phyloP scores from a whole-genome alignment of 192 early-diverging fungal genomes.

The Podila clonocystis region DNA sequence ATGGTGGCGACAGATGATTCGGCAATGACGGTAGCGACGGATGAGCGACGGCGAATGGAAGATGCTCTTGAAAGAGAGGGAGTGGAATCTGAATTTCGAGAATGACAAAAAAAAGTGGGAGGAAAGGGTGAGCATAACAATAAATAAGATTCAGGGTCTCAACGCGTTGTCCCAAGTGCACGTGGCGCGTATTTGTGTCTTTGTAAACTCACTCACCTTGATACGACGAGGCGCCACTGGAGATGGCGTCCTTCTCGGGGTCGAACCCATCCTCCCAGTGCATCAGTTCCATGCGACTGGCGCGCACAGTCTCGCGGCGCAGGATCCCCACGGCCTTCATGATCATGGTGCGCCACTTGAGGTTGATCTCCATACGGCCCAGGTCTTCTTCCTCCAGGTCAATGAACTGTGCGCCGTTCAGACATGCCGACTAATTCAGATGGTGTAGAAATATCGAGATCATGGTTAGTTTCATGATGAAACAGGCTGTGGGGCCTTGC shows the following conservation, averaged over 20 bases:
- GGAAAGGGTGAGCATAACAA: neutral
- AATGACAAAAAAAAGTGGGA: conserved; percentile 5
- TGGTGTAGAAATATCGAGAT: neutral
- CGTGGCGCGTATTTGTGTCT: too few relatives aligned
- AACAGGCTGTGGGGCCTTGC: too few relatives aligned
- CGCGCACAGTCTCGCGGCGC: conserved; percentile 43
- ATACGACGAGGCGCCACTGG: neutral
- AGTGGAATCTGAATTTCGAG: neutral
- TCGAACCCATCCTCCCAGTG: conserved; percentile 47
- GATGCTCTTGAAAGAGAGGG: neutral
- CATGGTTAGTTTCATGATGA: neutral
- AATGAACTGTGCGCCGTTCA: conserved; percentile 48
- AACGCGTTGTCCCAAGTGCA: too few relatives aligned
- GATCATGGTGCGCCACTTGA: conserved; percentile 54
- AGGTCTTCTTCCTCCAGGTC: conserved; percentile 47
- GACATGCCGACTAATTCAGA: conserved; percentile 23
- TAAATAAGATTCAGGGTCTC: neutral
- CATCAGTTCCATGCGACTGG: conserved; percentile 25
- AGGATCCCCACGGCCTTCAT: conserved; percentile 52
- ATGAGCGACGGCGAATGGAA: conserved; percentile 32
- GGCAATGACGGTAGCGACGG: neutral
- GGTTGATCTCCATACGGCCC: conserved; percentile 51
- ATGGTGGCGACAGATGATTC: neutral
- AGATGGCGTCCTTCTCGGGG: conserved; percentile 26
- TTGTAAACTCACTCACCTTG: neutral